phyloP scores from a whole-genome alignment of 495 filamentous ascomycete genomes.

The Penicillium waksmanii region DNA sequence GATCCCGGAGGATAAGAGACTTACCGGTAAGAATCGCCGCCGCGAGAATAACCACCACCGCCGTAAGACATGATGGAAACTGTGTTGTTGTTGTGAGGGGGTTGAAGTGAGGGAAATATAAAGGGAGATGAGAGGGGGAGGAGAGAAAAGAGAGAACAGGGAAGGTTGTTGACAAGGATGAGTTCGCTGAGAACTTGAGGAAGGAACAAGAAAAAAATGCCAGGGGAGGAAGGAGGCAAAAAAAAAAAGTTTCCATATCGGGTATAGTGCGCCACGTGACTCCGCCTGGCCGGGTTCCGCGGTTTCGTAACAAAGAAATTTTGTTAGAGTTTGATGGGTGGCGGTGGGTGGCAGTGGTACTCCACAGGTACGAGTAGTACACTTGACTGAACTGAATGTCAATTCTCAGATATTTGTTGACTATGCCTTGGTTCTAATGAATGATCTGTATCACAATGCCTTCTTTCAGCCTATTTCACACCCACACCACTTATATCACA shows the following conservation, averaged over 20 bases:
- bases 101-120: constrained; percentile 31
- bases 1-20: constrained; percentile 27
- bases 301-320: constrained; percentile 6
- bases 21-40: constrained; percentile 51
- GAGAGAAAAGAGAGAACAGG: constrained; percentile 28
- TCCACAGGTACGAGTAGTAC: no score
- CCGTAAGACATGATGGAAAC: constrained; percentile 69
- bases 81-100: constrained; percentile 20
- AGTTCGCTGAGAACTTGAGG: constrained; percentile 15
- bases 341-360: neutral
- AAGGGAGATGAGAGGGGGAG: constrained; percentile 27
- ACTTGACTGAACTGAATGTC: no score
- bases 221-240: constrained; percentile 31
- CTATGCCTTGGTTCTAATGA: neutral
- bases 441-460: neutral
- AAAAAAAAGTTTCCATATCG: constrained; percentile 26
- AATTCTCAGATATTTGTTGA: neutral
- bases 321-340: neutral
- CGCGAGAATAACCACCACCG: constrained; percentile 64
- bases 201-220: constrained; percentile 33
- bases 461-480: neutral
- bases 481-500: constrained; percentile 7
- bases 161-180: constrained; percentile 11
- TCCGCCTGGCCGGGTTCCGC: constrained; percentile 5
- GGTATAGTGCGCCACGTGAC: constrained; percentile 27